phyloP scores from a whole-genome alignment of 2,329 filamentous ascomycete species.

The Lasiodiplodia citricola region DNA sequence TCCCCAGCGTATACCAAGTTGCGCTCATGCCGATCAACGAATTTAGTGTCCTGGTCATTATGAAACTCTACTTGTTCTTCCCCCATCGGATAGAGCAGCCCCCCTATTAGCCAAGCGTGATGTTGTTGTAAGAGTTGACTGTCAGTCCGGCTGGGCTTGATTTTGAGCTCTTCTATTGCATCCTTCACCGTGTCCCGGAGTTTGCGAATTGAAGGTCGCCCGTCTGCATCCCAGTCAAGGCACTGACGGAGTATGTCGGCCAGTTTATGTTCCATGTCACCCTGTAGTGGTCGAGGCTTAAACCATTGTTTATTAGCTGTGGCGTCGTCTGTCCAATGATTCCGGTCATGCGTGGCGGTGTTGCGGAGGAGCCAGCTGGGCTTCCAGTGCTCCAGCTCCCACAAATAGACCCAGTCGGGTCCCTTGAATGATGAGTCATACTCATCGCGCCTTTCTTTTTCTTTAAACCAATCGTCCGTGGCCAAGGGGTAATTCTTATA shows the following conservation, averaged over 20 bases:
- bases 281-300: neutral
- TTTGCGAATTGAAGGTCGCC: neutral
- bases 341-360: neutral
- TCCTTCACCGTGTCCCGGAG: neutral
- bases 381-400: conserved; percentile 1
- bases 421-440: neutral
- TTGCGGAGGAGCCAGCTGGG: conserved; percentile 1
- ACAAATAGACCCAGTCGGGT: neutral
- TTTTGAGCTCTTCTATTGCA: neutral
- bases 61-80: neutral
- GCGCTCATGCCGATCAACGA: neutral
- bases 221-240: neutral
- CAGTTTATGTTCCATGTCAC: neutral
- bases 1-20: neutral
- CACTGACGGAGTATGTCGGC: conserved; percentile 2
- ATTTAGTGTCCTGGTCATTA: neutral
- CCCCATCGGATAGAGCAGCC: neutral
- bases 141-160: neutral
- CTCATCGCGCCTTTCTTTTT: no score
- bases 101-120: neutral
- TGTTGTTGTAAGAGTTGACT: no score
- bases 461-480: no score
- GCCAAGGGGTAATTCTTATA: no score
- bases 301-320: neutral
- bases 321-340: neutral